Evolutionary conservation across 257 asterid species (phyloP).

Genomic region (Przewalskia tangutica): DNA sequence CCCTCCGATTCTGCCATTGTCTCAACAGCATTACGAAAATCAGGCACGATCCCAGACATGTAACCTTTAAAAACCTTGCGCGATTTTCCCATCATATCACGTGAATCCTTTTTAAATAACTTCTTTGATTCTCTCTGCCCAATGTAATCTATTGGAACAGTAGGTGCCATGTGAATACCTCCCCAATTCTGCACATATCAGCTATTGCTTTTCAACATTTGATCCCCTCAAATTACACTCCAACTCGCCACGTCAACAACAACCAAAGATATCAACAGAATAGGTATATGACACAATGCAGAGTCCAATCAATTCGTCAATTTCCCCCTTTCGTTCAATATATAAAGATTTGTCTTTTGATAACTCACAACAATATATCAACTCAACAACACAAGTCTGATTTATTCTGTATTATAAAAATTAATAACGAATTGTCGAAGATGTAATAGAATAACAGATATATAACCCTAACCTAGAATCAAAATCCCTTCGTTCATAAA

Average conservation of each 20-base stretch:
- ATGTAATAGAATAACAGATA: background rate
- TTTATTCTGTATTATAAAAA: background rate
- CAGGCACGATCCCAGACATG: constrained; percentile 46
- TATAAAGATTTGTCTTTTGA: background rate
- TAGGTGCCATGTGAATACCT: constrained; percentile 48
- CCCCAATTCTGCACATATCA: constrained; percentile 36
- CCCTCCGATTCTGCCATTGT: constrained; percentile 62
- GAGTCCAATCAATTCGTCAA: background rate
- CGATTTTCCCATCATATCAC: constrained; percentile 53
- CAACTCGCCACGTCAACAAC: constrained; percentile 5
- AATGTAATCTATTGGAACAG: constrained; percentile 46
- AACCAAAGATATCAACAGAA: constrained; percentile 10
- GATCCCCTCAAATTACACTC: constrained; percentile 6
- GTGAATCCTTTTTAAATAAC: constrained; percentile 19
- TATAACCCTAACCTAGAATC: constrained; percentile 14
- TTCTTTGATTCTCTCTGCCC: constrained; percentile 36
- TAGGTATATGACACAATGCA: constrained; percentile 7
- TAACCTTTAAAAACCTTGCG: constrained; percentile 51
- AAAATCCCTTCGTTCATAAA: constrained; percentile 1
- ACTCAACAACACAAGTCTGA: background rate
- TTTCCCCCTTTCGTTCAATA: background rate
- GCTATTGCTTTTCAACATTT: constrained; percentile 15
- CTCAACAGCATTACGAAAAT: constrained; percentile 53
- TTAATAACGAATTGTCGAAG: background rate
- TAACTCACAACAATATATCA: background rate